Base-by-base conservation (phyloP, 2,329 filamentous ascomycete species). In the Lecanicillium sp. region DNA sequence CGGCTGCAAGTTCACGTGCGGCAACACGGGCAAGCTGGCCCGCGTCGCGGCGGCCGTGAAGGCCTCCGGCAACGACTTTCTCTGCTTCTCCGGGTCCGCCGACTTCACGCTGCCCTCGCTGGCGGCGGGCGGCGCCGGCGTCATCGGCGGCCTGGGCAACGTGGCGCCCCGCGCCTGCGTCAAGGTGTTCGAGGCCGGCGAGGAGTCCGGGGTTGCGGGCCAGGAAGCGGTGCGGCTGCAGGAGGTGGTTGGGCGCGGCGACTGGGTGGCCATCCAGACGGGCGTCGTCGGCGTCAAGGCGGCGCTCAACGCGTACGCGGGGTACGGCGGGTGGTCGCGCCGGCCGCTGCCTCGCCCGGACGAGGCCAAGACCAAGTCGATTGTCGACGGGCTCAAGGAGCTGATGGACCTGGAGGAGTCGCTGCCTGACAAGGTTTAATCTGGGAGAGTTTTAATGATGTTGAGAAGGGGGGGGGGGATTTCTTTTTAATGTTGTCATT, bases 281-380 rank as follows among this genome's bases (percentile, higher is more conserved):
- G 85, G 84, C 39, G 81, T 89, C 48, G 77, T 86, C 23, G 83
- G 83, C 38, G 83, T 84, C 56, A 89, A 88, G 70, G 77, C 79
- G 47, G 83, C 77, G 5, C 65, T 89, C 55, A 70, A 83, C 62
- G 67, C 74, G n/a, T 83, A 79, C 67, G 77, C 76, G 61, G 83
- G 81, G 23, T 89, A 88, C 58, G 84, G 85, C 50, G 81, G 82
- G 58, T 66, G 55, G 51, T 59, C 59, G 15, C 55, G 61, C 29
- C 59, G 56, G 17, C 61, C 62, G 30, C 41, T 64, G 50, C 60
- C 62, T 30, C 38, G 49, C n/a, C 42, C 45, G 20, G 42, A 49
- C n/a, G 52, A 21, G 5, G 49, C 24, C 10, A 51, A 56, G 43
- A 40, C 49, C 6, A 49, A 48, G 26, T 46, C 37, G 40, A 55